Conservation (phyloP, 2,329 filamentous ascomycete species). For the Neurospora sp. region DNA sequence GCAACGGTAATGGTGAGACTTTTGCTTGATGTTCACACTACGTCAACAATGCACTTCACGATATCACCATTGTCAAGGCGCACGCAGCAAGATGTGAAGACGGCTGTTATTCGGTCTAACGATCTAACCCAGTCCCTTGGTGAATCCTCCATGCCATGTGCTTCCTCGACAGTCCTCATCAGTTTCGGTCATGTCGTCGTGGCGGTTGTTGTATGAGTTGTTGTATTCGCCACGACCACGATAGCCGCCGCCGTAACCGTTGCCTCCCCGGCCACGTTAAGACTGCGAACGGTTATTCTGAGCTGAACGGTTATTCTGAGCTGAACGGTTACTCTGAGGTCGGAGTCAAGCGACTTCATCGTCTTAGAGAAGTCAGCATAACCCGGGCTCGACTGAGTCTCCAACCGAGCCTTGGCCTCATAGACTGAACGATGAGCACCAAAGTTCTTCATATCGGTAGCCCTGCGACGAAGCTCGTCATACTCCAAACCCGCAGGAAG, state of each 20-base stretch:
- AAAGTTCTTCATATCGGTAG: constrained; percentile 34
- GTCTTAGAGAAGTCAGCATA: constrained; percentile 14
- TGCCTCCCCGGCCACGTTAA: too few relatives aligned
- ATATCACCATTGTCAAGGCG: neutral
- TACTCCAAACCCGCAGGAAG: constrained; percentile 33
- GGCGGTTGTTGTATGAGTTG: neutral
- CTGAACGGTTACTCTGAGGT: neutral
- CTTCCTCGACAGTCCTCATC: neutral
- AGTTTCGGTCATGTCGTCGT: neutral
- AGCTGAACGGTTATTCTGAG: too few relatives aligned
- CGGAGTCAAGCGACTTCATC: constrained; percentile 27
- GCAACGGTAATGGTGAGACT: neutral
- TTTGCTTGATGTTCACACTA: neutral
- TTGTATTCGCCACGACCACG: neutral
- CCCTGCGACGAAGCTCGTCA: constrained; percentile 39
- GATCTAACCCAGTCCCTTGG: neutral
- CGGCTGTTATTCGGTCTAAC: neutral
- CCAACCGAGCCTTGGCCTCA: constrained; percentile 33
- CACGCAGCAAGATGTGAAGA: neutral
- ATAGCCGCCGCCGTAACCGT: neutral
- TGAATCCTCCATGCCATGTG: neutral
- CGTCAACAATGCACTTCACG: neutral
- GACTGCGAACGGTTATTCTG: too few relatives aligned
- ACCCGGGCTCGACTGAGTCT: constrained; percentile 16
- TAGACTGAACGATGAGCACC: constrained; percentile 33